Conservation (phyloP, 495 filamentous ascomycete species). For the Xylaria palmicola region DNA sequence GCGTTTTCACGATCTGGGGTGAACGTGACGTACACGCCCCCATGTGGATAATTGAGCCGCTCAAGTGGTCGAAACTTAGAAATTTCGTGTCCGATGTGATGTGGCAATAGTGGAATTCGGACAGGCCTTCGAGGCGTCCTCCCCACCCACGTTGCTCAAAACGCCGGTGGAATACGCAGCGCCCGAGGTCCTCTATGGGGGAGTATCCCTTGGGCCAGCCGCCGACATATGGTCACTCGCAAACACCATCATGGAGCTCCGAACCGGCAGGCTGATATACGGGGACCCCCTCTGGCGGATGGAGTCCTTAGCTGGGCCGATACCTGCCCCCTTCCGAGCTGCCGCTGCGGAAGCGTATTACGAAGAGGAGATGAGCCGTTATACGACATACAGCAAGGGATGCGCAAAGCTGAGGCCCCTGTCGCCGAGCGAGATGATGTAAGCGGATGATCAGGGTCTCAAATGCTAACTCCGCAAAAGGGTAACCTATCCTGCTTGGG, state of each 20-base stretch:
- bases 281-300: neutral
- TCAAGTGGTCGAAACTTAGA: neutral
- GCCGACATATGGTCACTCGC: constrained; percentile 28
- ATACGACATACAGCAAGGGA: neutral
- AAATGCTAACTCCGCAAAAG: neutral
- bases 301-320: neutral
- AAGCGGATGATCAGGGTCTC: neutral
- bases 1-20: neutral
- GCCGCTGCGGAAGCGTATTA: neutral
- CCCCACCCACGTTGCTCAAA: neutral
- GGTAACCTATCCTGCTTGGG: neutral
- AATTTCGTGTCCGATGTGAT: neutral
- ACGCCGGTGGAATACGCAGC: constrained; percentile 17
- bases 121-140: constrained; percentile 16
- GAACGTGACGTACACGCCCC: constrained; percentile 11
- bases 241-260: constrained; percentile 5
- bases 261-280: neutral
- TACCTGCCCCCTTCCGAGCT: neutral
- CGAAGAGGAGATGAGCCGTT: neutral
- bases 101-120: constrained; percentile 28
- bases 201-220: constrained; percentile 1
- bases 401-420: neutral
- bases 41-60: constrained; percentile 10
- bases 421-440: neutral
- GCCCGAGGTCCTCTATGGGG: constrained; percentile 21